These are phyloP conservation scores for Trichosanthes truncata DNA, from an alignment of 306 rosid genomes.

Conservation along the genomic window DNA sequence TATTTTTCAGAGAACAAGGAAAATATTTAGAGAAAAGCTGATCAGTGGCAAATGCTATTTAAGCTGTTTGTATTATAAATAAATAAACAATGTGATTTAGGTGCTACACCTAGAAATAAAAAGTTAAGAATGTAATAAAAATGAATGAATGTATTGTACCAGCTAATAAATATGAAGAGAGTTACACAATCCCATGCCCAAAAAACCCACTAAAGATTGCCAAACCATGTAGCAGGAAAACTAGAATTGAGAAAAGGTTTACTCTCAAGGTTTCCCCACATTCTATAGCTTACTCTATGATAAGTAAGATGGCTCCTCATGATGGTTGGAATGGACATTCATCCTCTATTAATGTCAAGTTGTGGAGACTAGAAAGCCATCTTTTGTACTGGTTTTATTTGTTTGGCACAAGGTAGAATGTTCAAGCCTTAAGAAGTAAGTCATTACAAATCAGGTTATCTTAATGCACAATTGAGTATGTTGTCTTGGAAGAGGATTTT, in stretches of 20 bases:
- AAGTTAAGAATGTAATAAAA: too few relatives aligned
- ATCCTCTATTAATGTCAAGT: background rate
- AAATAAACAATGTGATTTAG: background rate
- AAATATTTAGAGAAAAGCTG: background rate
- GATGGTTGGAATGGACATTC: background rate
- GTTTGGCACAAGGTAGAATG: background rate
- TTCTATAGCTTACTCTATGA: background rate
- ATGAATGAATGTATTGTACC: too few relatives aligned
- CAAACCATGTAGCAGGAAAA: background rate
- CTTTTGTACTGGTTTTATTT: background rate
- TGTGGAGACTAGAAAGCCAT: background rate
- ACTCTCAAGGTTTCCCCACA: background rate
- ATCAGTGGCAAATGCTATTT: background rate
- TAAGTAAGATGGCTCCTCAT: background rate
- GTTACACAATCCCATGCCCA: background rate
- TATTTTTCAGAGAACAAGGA: background rate
- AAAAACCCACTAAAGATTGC: background rate
- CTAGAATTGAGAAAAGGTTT: background rate
- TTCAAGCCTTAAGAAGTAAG: background rate
- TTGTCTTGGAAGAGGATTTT: background rate
- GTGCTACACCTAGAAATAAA: background rate
- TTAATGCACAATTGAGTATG: background rate
- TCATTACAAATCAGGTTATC: background rate
- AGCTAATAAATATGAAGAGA: background rate
- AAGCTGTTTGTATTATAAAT: background rate